Percentiles rank a stretch among this genome's conserved stretches.
phyloP scores from a whole-genome alignment of 768 basidiomycete species.

The Suillus decipiens region DNA sequence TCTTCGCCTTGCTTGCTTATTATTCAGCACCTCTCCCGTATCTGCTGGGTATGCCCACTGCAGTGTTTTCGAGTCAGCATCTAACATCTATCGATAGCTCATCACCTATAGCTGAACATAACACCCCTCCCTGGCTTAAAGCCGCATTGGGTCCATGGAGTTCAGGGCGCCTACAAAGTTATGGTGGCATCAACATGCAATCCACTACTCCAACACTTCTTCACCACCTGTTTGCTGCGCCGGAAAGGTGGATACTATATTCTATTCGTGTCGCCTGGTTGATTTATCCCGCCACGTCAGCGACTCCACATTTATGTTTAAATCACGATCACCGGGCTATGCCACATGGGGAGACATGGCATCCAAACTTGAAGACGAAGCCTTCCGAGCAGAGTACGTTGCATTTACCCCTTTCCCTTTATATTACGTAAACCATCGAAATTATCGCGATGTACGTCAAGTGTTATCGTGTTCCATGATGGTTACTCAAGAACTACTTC shows the following conservation, averaged over 20 bases:
- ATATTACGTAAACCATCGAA: conserved; percentile 32
- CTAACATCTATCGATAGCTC: conserved; percentile 32
- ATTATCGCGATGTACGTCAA: conserved; percentile 28
- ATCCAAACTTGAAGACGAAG: conserved; percentile 66
- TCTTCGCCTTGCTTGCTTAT: background rate
- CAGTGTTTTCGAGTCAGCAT: conserved; percentile 34
- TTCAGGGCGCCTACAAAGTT: conserved; percentile 32
- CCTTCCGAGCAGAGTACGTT: conserved; percentile 83
- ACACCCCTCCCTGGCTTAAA: conserved; percentile 30
- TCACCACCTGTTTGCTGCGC: conserved; percentile 74
- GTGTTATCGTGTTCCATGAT: conserved; percentile 17
- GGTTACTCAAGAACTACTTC: conserved; percentile 21
- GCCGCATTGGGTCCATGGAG: conserved; percentile 30
- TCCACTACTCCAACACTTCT: conserved; percentile 70
- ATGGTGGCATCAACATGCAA: conserved; percentile 53
- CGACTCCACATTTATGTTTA: conserved; percentile 38
- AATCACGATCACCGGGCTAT: conserved; percentile 50
- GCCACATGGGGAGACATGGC: conserved; percentile 78
- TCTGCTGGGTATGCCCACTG: conserved; percentile 36
- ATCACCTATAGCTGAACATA: conserved; percentile 29
- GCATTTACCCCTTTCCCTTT: conserved; percentile 30
- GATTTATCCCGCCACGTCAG: conserved; percentile 29
- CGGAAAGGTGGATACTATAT: conserved; percentile 52
- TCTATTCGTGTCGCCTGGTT: conserved; percentile 17
- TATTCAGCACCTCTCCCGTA: conserved; percentile 28